Base-by-base conservation (phyloP, 1,284 basidiomycete species). In the Leccinum subrobustum region DNA sequence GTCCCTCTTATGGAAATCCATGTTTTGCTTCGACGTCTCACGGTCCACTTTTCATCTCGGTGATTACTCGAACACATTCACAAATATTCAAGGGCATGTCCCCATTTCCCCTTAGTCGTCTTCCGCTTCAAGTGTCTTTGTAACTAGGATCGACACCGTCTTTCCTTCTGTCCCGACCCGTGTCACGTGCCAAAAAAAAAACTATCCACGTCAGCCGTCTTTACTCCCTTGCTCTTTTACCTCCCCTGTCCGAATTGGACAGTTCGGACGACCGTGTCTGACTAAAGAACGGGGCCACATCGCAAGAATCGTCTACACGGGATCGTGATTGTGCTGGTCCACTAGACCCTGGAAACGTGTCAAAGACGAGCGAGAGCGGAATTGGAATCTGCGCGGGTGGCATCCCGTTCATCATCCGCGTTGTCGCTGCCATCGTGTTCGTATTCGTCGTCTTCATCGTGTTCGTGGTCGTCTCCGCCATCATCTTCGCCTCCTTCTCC, bases 41-140 rank as follows among this genome's bases (percentile, higher is more conserved):
- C 20, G 4, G 23, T 33, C 7, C 25, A 31, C 25, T 6, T 2
- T 52, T 58, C 25, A 33, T 27, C 44, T 52, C 51, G 25, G 25
- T 1, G 39, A 47, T 54, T 39, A 27, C n/a, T 16, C 8, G 1
- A 20, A 47, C 42, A 29, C 35, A 5, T 6, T 4, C 25, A 47
- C 56, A 63, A 58, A 35, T 57, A 63, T 12, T 47, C n/a, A 44
- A n/a, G 42, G 42, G 18, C 39, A 4, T 67, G 63, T 39, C 65
- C 63, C 67, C 62, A 37, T 58, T 50, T 59, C 59, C 8, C 60
- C 59, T 29, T 51, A 54, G 7, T 59, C 50, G 62, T 57, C 51
- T 53, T 16, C 52, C 67, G 47, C 33, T 52, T 63, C 42, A 12
- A 50, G 31, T 53, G 56, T 18, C 35, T 33, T 47, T 47, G 20